phyloP scores from a whole-genome alignment of 306 rosid species.

The Malus sieversii region DNA sequence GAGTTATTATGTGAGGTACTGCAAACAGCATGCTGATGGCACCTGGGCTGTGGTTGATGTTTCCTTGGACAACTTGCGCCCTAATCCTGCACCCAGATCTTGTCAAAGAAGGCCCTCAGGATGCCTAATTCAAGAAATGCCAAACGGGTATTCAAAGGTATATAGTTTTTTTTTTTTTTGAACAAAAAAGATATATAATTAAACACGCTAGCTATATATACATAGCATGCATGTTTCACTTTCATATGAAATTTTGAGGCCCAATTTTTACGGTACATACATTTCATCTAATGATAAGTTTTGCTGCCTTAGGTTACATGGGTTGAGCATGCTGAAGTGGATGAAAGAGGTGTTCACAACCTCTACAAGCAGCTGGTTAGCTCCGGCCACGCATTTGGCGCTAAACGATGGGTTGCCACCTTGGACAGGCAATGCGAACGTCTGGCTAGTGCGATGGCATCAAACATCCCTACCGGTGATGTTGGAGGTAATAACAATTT shows the following conservation, averaged over 20 bases:
- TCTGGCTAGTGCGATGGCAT: conserved; percentile 89
- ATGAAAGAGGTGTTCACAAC: conserved; percentile 84
- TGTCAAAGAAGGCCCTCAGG: conserved; percentile 93
- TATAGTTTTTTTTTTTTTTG: too few species aligned
- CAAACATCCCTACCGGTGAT: conserved; percentile 70
- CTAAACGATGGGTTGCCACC: conserved; percentile 90
- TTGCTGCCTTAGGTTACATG: conserved; percentile 57
- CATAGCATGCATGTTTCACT: not conserved
- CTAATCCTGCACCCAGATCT: conserved; percentile 38
- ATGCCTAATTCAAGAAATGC: conserved; percentile 93
- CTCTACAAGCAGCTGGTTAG: conserved; percentile 80
- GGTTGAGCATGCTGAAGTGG: conserved; percentile 93
- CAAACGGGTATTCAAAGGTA: conserved; percentile 94
- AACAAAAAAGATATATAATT: conserved; percentile 32
- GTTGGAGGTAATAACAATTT: conserved; percentile 55
- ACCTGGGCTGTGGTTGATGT: conserved; percentile 97
- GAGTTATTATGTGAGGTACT: conserved; percentile 82
- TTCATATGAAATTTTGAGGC: not conserved
- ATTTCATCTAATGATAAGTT: not conserved
- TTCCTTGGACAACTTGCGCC: conserved; percentile 75
- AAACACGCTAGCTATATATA: not conserved
- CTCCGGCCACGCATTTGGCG: conserved; percentile 88
- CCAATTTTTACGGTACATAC: not conserved
- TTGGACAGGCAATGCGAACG: conserved; percentile 91
- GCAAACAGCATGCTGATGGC: conserved; percentile 77